phyloP scores from a whole-genome alignment of 1,284 basidiomycete species.

The Mycosarcoma mackinlayi region DNA sequence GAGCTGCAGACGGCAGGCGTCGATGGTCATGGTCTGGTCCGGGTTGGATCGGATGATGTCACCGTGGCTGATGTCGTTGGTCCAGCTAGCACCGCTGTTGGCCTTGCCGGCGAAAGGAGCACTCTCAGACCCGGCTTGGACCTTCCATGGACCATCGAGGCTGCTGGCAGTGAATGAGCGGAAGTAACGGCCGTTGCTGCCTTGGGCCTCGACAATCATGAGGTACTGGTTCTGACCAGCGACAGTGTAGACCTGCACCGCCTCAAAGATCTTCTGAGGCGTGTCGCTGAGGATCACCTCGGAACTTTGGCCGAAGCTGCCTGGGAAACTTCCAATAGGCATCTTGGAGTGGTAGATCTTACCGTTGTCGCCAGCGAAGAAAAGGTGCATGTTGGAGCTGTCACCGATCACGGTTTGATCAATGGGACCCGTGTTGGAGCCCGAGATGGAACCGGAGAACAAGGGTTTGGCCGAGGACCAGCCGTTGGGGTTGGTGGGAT shows the following conservation, averaged over 20 bases:
- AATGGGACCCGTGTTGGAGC: conserved; percentile 18
- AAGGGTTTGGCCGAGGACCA: conserved; percentile 23
- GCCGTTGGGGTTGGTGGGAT: conserved; percentile 27
- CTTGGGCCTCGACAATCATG: conserved; percentile 37
- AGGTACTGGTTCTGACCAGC: conserved; percentile 33
- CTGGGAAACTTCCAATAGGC: conserved; percentile 25
- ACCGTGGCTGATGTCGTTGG: conserved; percentile 39
- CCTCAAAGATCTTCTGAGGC: conserved; percentile 19
- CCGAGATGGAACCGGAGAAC: conserved; percentile 14
- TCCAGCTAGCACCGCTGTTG: conserved; percentile 29
- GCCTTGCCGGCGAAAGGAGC: conserved; percentile 42
- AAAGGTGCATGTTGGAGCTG: conserved; percentile 24
- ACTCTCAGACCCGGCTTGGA: conserved; percentile 26
- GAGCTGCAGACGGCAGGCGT: conserved; percentile 26
- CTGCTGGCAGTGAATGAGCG: conserved; percentile 28
- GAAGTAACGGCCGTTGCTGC: conserved; percentile 29
- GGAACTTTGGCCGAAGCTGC: conserved; percentile 12
- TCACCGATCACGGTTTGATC: conserved; percentile 40
- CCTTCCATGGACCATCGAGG: conserved; percentile 26
- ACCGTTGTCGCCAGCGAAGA: conserved; percentile 33
- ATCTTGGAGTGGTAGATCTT: conserved; percentile 38
- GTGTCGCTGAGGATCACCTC: conserved; percentile 34
- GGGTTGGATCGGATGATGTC: conserved; percentile 34
- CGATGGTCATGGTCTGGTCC: conserved; percentile 37
- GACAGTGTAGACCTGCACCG: conserved; percentile 36